phyloP scores from a whole-genome alignment of 2,329 filamentous ascomycete genomes.

The Fusarium odoratissimum region DNA sequence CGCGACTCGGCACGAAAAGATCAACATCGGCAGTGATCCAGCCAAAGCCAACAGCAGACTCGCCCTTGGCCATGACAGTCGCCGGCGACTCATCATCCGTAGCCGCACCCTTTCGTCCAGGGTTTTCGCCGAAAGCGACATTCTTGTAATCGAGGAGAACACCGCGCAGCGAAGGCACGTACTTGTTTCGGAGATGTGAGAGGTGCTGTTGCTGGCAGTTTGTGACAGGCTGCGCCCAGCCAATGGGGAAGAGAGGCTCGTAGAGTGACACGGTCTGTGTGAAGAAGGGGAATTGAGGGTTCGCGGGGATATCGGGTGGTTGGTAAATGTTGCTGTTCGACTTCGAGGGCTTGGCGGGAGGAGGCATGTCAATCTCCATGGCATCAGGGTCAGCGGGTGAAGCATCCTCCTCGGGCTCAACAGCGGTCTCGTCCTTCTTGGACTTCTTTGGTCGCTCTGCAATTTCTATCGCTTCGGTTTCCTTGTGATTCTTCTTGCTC shows the following conservation, averaged over 20 bases:
- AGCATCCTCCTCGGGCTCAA: slow-evolving; percentile 23
- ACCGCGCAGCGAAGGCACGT: slow-evolving; percentile 77
- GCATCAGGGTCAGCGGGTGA: slow-evolving; percentile 45
- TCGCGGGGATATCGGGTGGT: slow-evolving; percentile 53
- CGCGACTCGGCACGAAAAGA: slow-evolving; percentile 80
- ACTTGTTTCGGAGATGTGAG: slow-evolving; percentile 79
- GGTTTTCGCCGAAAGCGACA: slow-evolving; percentile 70
- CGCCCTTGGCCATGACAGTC: slow-evolving; percentile 70
- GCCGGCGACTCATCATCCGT: slow-evolving; percentile 61
- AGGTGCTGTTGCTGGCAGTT: slow-evolving; percentile 80
- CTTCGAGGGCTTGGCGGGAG: slow-evolving; percentile 44
- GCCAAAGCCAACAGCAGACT: slow-evolving; percentile 86
- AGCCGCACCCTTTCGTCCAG: slow-evolving; percentile 62
- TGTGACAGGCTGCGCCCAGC: slow-evolving; percentile 76
- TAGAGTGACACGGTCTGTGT: slow-evolving; percentile 84
- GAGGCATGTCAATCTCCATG: slow-evolving; percentile 56
- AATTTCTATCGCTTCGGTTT: slow-evolving; percentile 38
- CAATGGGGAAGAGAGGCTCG: slow-evolving; percentile 77
- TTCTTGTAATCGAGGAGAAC: slow-evolving; percentile 82
- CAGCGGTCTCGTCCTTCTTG: slow-evolving; percentile 37
- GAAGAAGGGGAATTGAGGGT: slow-evolving; percentile 75
- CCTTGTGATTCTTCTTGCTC: slow-evolving; percentile 42
- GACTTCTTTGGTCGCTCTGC: slow-evolving; percentile 48
- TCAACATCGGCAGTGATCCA: slow-evolving; percentile 92
- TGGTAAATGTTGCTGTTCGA: slow-evolving; percentile 51